Evolutionary conservation across 768 basidiomycete genomes (phyloP), one percentile per base, ranked within the genome.

Genomic region (Leccinum pellstonianum): DNA sequence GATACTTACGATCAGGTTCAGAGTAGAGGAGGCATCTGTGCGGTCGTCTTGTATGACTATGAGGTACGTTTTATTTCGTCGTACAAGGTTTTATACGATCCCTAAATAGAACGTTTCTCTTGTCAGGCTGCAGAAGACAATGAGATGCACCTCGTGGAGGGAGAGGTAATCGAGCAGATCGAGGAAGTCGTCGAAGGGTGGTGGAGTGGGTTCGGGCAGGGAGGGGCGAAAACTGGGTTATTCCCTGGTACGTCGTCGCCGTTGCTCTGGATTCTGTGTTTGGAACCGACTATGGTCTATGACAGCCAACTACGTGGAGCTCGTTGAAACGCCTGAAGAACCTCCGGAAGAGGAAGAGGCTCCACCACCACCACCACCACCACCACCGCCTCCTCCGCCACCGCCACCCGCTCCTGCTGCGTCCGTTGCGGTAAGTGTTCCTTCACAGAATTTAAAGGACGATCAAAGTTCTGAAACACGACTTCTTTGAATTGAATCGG

Each of bases 171-270:
- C 52, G 85, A 88, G 57, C 83, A 90, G 63, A 85, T 96, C 51
- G 91, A 94, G 73, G 86, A 91, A 73, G 74, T 92, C 15, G 92
- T 89, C 64, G 90, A 92, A 65, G 91, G 91, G 6, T 98, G 95
- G 95, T 97, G 95, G 95, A 83, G 79, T 59, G 95, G 93, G 21
- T 78, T 85, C 52, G 87, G 86, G 31, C 75, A 79, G 46, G 81
- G 79, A 23, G 93, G 93, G 5, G 21, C 29, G 5, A 87, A 89
- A 77, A 78, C 74, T 6, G 95, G 95, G 8, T 73, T 95, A 33
- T 97, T 96, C 85, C 95, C 94, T 59, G 83, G 90, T 92, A 64
- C 23, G 81, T 62, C 25, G 81, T 62, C 14, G 23, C 38, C 38
- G 10, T 21, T 15, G 25, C 35, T n/a, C 29, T 7, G 50, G 8